Conservation (phyloP, 2,329 filamentous ascomycete species). For the Xylaria arbuscula region DNA sequence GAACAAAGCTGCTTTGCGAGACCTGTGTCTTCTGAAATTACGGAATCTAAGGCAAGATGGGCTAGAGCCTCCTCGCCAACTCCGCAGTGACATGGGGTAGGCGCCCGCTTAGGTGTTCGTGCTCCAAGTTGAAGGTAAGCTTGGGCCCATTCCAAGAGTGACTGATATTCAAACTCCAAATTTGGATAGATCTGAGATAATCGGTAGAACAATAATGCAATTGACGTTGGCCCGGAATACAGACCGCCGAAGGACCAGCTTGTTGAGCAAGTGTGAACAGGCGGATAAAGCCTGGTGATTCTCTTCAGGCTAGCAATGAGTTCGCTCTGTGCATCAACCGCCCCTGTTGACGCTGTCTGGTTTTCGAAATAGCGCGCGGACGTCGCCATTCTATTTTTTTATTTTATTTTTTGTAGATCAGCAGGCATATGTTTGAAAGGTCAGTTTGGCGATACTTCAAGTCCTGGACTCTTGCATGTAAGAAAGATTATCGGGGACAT, state of each 20-base stretch:
- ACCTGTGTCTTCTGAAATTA: constrained; percentile 54
- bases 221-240: constrained; percentile 64
- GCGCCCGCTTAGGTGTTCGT: constrained; percentile 47
- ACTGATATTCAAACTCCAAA: constrained; percentile 56
- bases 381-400: constrained; percentile 27
- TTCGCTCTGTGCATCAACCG: constrained; percentile 37
- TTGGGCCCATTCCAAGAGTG: constrained; percentile 58
- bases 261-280: constrained; percentile 47
- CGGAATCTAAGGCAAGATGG: constrained; percentile 58
- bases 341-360: constrained; percentile 17
- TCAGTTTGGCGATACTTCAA: not conserved
- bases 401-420: not conserved
- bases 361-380: constrained; percentile 41
- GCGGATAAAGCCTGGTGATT: constrained; percentile 40
- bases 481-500: not conserved
- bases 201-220: constrained; percentile 66
- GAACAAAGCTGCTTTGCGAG: constrained; percentile 56
- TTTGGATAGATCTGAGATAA: constrained; percentile 59
- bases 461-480: not conserved
- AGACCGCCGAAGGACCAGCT: constrained; percentile 58
- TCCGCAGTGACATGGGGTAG: constrained; percentile 61
- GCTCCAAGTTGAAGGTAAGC: constrained; percentile 58
- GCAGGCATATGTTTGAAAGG: not conserved
- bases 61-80: constrained; percentile 62
- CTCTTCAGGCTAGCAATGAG: constrained; percentile 43